Evolutionary conservation across 2,329 filamentous ascomycete genomes (phyloP).

Genomic region (Aspergillus alliaceus): DNA sequence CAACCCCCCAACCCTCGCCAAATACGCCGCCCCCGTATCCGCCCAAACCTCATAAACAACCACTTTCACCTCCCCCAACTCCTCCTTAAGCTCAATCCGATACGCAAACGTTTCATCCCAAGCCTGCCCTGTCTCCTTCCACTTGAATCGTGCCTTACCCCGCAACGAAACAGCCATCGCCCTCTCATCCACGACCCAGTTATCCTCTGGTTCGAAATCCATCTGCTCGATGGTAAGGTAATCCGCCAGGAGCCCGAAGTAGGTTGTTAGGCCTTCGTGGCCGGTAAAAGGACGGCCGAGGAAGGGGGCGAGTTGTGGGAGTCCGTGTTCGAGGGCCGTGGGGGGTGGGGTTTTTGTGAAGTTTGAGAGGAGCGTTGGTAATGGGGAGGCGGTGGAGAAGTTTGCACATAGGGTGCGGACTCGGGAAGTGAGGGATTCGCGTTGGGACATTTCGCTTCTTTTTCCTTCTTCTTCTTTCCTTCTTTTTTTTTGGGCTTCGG

Average conservation of each 20-base stretch:
- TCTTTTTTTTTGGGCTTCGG: not conserved
- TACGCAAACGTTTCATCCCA: conserved; percentile 46
- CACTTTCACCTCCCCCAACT: conserved; percentile 28
- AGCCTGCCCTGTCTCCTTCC: conserved; percentile 33
- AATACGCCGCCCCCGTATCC: conserved; percentile 46
- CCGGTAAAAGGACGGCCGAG: conserved; percentile 44
- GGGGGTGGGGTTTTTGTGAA: conserved; percentile 32
- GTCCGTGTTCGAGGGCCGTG: conserved; percentile 42
- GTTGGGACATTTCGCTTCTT: conserved; percentile 12
- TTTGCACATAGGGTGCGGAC: conserved; percentile 31
- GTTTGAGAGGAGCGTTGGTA: conserved; percentile 30
- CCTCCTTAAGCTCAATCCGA: conserved; percentile 33
- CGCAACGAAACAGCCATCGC: conserved; percentile 33
- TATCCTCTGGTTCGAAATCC: conserved; percentile 34
- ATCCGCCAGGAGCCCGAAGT: conserved; percentile 37
- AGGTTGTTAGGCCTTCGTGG: conserved; percentile 31
- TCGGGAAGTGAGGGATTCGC: conserved; percentile 23
- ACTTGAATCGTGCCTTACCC: conserved; percentile 35
- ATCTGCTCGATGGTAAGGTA: conserved; percentile 36
- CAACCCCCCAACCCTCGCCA: conserved; percentile 32
- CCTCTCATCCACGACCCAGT: conserved; percentile 40
- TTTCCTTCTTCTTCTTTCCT: not conserved
- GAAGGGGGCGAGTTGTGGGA: conserved; percentile 41
- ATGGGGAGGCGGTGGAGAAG: conserved; percentile 26
- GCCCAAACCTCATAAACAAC: conserved; percentile 45